phyloP scores from a whole-genome alignment of 352 stramenopile species.

The Globisporangium lucens region DNA sequence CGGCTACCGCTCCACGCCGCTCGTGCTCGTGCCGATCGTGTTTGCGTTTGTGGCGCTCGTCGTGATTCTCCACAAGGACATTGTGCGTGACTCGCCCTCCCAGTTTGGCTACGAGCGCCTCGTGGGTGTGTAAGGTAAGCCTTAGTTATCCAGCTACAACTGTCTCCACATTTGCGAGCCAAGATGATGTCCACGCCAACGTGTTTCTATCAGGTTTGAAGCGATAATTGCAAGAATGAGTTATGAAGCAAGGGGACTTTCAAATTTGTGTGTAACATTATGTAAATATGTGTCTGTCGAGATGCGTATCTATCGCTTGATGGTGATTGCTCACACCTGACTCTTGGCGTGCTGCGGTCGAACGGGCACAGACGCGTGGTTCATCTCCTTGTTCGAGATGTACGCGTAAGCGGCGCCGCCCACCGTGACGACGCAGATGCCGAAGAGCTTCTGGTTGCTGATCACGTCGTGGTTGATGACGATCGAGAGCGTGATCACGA shows the following conservation, averaged over 20 bases:
- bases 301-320: not conserved
- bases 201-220: not conserved
- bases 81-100: conserved; percentile 48
- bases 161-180: not conserved
- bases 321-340: not conserved
- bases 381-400: conserved; percentile 75
- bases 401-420: conserved; percentile 71
- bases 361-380: conserved; percentile 40
- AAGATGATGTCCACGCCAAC: not conserved
- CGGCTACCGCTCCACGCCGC: conserved; percentile 45
- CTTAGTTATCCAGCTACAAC: not conserved
- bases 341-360: conserved; percentile 20
- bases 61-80: conserved; percentile 47
- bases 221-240: not conserved
- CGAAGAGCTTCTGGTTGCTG: conserved; percentile 61
- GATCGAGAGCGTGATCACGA: conserved; percentile 81
- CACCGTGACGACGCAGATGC: conserved; percentile 66
- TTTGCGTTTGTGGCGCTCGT: conserved; percentile 51
- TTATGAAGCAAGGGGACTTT: not conserved
- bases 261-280: not conserved
- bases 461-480: conserved; percentile 73
- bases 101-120: conserved; percentile 37
- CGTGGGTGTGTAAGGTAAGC: conserved; percentile 12
- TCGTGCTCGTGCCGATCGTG: conserved; percentile 71
- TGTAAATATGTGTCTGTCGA: not conserved